Evolutionary conservation across 1,284 basidiomycete genomes (phyloP).

Genomic region (Fomitopsis palustris): DNA sequence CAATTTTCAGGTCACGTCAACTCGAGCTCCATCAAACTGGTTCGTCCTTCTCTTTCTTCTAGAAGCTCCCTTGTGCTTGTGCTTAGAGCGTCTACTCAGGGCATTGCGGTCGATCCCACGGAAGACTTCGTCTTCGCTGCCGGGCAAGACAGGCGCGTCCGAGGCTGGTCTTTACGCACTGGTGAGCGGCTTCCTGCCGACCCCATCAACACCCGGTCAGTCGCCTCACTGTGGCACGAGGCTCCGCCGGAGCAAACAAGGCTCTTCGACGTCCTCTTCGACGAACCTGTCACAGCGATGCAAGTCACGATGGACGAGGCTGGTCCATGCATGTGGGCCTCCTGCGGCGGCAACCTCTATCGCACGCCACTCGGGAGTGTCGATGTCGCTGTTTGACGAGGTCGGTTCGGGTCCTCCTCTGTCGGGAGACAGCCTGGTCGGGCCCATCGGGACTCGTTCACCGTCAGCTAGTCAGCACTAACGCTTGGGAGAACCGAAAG

Average conservation of each 20-base stretch:
- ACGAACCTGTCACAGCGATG: slow-evolving; percentile 14
- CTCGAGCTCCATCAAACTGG: slow-evolving; percentile 45
- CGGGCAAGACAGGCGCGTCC: slow-evolving; percentile 59
- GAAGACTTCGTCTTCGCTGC: slow-evolving; percentile 72
- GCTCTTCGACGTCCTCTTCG: slow-evolving; percentile 1
- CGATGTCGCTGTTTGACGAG: not conserved
- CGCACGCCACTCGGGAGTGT: not conserved
- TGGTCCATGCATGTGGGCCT: slow-evolving; percentile 14
- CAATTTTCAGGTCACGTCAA: slow-evolving; percentile 56
- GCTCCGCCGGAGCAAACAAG: not conserved
- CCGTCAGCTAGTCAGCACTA: not conserved
- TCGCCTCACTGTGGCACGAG: not conserved
- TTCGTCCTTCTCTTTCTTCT: slow-evolving; percentile 26
- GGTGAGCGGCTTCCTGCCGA: slow-evolving; percentile 28
- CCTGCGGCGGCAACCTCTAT: slow-evolving; percentile 9
- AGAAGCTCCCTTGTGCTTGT: not conserved
- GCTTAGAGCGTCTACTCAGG: slow-evolving; percentile 36
- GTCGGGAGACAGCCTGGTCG: not conserved
- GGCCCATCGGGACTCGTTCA: not conserved
- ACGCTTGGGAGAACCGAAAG: not conserved
- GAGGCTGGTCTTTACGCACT: slow-evolving; percentile 62
- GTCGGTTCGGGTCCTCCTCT: not conserved
- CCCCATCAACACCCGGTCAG: slow-evolving; percentile 2
- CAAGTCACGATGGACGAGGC: slow-evolving; percentile 13
- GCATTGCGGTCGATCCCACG: slow-evolving; percentile 52